Conservation (phyloP, 2,329 filamentous ascomycete species). For the Metarhizium brunneum region DNA sequence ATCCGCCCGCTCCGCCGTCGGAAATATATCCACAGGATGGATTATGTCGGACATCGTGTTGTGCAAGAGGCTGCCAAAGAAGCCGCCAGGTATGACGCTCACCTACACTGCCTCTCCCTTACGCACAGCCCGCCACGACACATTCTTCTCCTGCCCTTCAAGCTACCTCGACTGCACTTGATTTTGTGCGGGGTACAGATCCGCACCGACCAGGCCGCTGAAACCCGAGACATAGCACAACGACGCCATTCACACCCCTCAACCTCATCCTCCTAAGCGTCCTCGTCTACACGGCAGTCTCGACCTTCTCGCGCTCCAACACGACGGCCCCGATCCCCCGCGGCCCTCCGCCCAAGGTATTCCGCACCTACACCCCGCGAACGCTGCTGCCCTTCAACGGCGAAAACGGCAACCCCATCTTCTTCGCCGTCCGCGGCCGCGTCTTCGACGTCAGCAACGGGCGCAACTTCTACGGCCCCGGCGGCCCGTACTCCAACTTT, state of each 20-base stretch:
- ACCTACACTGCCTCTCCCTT: neutral
- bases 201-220: neutral
- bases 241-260: slow-evolving; percentile 48
- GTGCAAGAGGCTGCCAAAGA: slow-evolving; percentile 41
- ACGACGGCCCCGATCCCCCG: slow-evolving; percentile 38
- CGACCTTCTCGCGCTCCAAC: slow-evolving; percentile 39
- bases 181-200: too few species aligned
- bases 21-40: slow-evolving; percentile 28
- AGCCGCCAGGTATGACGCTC: slow-evolving; percentile 23
- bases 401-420: slow-evolving; percentile 62
- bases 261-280: slow-evolving; percentile 51
- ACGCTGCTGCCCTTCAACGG: slow-evolving; percentile 86
- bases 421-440: slow-evolving; percentile 80
- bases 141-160: too few species aligned
- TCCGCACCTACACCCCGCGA: slow-evolving; percentile 62
- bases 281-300: slow-evolving; percentile 50
- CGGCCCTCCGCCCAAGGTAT: slow-evolving; percentile 49
- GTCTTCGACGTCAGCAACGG: slow-evolving; percentile 87
- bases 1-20: neutral
- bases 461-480: slow-evolving; percentile 91
- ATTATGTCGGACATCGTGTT: slow-evolving; percentile 48
- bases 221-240: neutral
- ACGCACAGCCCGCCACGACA: too few species aligned
- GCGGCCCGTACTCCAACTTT: slow-evolving; percentile 92
- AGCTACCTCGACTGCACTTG: too few species aligned